These are phyloP conservation scores for Phytophthora podocarpi DNA, from an alignment of 352 stramenopile species.

Conservation along the genomic window DNA sequence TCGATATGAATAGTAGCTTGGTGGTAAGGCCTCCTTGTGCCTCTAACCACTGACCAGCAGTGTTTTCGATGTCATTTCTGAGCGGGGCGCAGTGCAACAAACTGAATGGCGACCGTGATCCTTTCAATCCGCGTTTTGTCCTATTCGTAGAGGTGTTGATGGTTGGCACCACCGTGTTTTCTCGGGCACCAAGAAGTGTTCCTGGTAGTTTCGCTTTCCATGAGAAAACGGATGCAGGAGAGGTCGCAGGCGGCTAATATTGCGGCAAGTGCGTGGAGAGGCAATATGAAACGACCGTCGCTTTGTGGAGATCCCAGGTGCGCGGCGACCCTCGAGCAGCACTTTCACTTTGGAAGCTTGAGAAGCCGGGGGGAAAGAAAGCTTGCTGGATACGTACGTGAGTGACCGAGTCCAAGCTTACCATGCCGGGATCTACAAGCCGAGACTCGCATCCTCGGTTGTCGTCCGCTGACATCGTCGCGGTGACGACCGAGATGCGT, in stretches of 20 bases:
- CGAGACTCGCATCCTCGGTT: slow-evolving; percentile 53
- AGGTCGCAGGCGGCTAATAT: slow-evolving; percentile 1
- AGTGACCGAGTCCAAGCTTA: slow-evolving; percentile 12
- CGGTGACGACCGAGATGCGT: slow-evolving; percentile 80
- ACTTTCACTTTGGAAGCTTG: slow-evolving; percentile 32
- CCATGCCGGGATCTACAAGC: slow-evolving; percentile 30
- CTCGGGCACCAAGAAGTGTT: too few species aligned
- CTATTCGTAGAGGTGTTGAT: slow-evolving; percentile 7
- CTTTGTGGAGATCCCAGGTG: slow-evolving; percentile 25
- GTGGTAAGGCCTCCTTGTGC: neutral
- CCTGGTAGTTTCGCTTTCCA: too few species aligned
- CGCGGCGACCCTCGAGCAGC: slow-evolving; percentile 11
- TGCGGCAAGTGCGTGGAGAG: neutral
- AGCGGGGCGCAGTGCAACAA: slow-evolving; percentile 8
- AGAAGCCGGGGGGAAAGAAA: slow-evolving; percentile 4
- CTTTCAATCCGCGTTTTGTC: too few species aligned
- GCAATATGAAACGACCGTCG: slow-evolving; percentile 30
- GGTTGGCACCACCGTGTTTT: too few species aligned
- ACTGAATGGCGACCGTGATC: too few species aligned
- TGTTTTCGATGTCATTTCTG: slow-evolving; percentile 9
- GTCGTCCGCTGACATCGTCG: slow-evolving; percentile 86
- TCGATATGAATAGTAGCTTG: slow-evolving; percentile 20
- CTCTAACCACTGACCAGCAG: neutral
- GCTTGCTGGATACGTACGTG: slow-evolving; percentile 4
- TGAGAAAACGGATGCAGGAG: too few species aligned